Evolutionary conservation across 2,329 filamentous ascomycete genomes (phyloP).

Genomic region (Pseudogymnoascus sp.): DNA sequence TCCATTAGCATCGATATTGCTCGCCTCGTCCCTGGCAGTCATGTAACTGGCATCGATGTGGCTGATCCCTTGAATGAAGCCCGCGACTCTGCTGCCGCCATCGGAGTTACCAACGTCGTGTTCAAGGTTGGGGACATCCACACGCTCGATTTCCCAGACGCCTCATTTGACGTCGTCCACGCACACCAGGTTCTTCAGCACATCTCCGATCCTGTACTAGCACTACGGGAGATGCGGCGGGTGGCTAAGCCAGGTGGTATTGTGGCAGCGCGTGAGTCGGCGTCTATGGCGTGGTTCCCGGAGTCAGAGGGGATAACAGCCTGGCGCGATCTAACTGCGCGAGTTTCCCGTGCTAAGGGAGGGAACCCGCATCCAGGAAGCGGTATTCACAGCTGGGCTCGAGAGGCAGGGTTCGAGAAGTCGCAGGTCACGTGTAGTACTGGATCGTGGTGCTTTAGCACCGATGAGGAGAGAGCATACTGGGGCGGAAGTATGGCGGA

Average conservation of each 20-base stretch:
- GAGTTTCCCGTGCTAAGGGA: conserved; percentile 13
- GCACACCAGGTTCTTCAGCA: conserved; percentile 53
- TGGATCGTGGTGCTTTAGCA: conserved; percentile 15
- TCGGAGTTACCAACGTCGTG: conserved; percentile 17
- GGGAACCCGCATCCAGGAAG: conserved; percentile 13
- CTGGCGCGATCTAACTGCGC: conserved; percentile 11
- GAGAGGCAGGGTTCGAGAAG: conserved; percentile 14
- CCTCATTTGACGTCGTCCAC: conserved; percentile 52
- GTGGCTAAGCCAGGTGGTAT: conserved; percentile 47
- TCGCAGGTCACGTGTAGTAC: conserved; percentile 12
- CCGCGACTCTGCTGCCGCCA: conserved; percentile 14
- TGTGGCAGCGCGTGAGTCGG: conserved; percentile 37
- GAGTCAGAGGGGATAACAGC: conserved; percentile 15
- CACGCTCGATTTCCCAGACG: conserved; percentile 35
- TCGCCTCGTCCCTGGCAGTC: conserved; percentile 34
- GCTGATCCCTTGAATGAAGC: conserved; percentile 17
- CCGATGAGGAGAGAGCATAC: conserved; percentile 10
- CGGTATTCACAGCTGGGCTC: conserved; percentile 14
- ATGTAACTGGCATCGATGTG: conserved; percentile 35
- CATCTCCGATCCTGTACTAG: conserved; percentile 41
- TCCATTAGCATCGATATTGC: conserved; percentile 41
- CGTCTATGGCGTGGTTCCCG: conserved; percentile 15
- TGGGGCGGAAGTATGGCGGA: conserved; percentile 18
- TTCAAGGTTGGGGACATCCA: conserved; percentile 22
- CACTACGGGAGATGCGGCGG: conserved; percentile 46